Base-by-base conservation (phyloP, 2,329 filamentous ascomycete genomes). In the Diplodia sapinea region DNA sequence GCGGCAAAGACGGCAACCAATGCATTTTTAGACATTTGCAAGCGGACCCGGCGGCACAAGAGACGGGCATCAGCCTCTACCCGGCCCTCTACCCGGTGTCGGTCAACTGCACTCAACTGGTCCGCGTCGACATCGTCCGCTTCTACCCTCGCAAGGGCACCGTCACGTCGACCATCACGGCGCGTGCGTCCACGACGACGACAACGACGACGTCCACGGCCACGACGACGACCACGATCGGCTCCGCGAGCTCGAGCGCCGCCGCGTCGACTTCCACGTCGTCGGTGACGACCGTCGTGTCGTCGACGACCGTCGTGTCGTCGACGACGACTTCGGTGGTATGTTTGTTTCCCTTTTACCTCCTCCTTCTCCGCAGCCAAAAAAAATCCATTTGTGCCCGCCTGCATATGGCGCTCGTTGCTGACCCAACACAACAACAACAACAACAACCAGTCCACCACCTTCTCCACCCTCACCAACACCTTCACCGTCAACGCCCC, bases 391-490 rank as follows among this genome's bases (percentile, higher is more conserved):
- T 26, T 4, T 4, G 26, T 26, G 26, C 26, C 26, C 4, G 26
- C 26, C 3, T 26, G 26, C 26, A 26, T 1, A 26, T 26, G 26
- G 26, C 26, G 26, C 26, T 26, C 26, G 31, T 33, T 33, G 5
- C 52, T 40, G n/a, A 47, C 38, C 4, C 23, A 23, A 23, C 23
- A 23, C 23, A 23, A 23, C 23, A 23, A 23, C 6, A 8, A 23
- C 6, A 8, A 54, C 51, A 6, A 5, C 7, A 8, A 8, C 12
- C 3, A 63, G 47, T 51, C 59, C n/a, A 63, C 59, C 29, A 49
- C 50, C 9, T 63, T 49, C n/a, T 38, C 59, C 4, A 63, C 59
- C n/a, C 6, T 63, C 11, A 63, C 47, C 17, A 63, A 63, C 31
- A 63, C 47, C 11, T 11, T 63, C n/a, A 63, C 59, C 5, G 29